Percentiles rank a stretch among this genome's conserved stretches.
Evolutionary conservation across 2,329 filamentous ascomycete genomes (phyloP).

Genomic region (Botrytis cinerea): DNA sequence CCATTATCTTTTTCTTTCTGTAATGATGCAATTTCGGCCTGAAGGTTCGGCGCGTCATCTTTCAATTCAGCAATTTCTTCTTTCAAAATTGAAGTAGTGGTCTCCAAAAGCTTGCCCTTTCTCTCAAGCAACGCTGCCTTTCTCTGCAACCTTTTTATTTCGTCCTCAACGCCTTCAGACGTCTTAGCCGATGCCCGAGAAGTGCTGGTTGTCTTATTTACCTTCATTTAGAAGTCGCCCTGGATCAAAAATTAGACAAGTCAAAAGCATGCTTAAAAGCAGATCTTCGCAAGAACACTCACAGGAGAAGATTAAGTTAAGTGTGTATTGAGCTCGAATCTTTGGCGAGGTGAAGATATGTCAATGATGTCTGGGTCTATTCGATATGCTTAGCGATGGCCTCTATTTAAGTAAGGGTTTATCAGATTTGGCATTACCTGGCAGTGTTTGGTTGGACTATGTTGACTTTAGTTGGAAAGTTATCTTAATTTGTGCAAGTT

Average conservation of each 20-base stretch:
- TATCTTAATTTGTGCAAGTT: not conserved
- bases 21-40: not conserved
- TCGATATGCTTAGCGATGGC: not conserved
- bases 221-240: not conserved
- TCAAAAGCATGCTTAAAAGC: too few relatives aligned
- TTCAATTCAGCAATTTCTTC: not conserved
- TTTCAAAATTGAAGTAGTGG: not conserved
- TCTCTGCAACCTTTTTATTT: not conserved
- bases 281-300: not conserved
- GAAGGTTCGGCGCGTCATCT: accelerated
- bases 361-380: not conserved
- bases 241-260: not conserved
- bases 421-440: not conserved
- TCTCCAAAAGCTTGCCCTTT: not conserved
- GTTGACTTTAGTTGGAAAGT: too few relatives aligned
- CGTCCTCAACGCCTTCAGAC: not conserved
- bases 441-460: not conserved
- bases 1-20: not conserved
- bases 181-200: not conserved
- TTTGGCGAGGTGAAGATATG: not conserved
- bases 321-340: not conserved
- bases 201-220: not conserved
- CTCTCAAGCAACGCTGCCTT: not conserved
- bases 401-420: not conserved
- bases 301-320: not conserved